Conservation (phyloP, 2,329 filamentous ascomycete species). For the Microascus cirrosus region DNA sequence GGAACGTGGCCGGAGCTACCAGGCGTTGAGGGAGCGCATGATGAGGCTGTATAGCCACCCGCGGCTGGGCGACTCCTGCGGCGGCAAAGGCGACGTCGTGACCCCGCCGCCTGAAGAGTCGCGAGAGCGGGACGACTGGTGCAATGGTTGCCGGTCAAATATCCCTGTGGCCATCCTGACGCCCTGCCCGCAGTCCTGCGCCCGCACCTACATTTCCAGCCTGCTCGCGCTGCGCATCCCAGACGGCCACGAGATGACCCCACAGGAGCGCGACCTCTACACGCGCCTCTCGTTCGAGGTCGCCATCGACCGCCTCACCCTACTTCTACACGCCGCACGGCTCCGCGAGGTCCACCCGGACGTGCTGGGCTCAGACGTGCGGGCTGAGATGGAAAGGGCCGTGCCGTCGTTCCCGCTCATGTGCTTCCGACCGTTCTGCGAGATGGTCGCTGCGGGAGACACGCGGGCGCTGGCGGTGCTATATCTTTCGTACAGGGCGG, state of each 20-base stretch:
- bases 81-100: not conserved
- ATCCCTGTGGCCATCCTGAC: not conserved
- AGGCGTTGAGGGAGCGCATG: slow-evolving; percentile 8
- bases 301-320: slow-evolving; percentile 9
- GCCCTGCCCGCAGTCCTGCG: not conserved
- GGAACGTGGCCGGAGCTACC: slow-evolving; percentile 9
- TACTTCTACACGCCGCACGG: slow-evolving; percentile 8
- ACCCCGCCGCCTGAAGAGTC: not conserved
- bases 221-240: slow-evolving; percentile 3
- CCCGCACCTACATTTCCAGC: not conserved
- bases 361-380: not conserved
- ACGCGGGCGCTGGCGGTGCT: slow-evolving; percentile 15
- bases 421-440: slow-evolving; percentile 13
- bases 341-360: not conserved
- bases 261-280: not conserved
- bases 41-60: slow-evolving; percentile 13
- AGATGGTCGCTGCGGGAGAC: slow-evolving; percentile 12
- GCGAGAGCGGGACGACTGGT: not conserved
- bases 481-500: slow-evolving; percentile 14
- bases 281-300: slow-evolving; percentile 10
- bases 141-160: not conserved
- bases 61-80: slow-evolving; percentile 5
- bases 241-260: not conserved
- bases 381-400: slow-evolving; percentile 13
- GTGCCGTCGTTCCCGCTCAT: slow-evolving; percentile 17